phyloP scores from a whole-genome alignment of 352 stramenopile genomes.

The Phytophthora pseudosyringae region DNA sequence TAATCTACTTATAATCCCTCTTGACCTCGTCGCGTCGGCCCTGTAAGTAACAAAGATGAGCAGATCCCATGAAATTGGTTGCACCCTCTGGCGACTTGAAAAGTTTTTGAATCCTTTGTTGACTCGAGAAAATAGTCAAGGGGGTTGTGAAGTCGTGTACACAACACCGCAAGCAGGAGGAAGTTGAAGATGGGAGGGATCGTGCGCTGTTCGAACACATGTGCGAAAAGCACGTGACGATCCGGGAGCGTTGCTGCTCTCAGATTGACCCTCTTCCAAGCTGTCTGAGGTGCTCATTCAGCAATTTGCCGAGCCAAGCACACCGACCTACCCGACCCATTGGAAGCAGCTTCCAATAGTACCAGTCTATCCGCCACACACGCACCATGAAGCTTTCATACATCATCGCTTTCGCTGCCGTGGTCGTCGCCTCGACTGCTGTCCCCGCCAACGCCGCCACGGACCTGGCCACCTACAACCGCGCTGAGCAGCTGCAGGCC shows the following conservation, averaged over 20 bases:
- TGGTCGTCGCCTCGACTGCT: slow-evolving; percentile 19
- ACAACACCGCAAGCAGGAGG: slow-evolving; percentile 12
- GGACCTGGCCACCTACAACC: slow-evolving; percentile 9
- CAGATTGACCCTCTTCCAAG: neutral
- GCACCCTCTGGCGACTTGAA: neutral
- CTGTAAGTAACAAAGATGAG: slow-evolving; percentile 4
- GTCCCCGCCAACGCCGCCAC: slow-evolving; percentile 8
- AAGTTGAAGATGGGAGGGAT: slow-evolving; percentile 15
- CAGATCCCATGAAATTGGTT: neutral
- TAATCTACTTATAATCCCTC: too few species aligned
- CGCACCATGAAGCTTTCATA: slow-evolving; percentile 23
- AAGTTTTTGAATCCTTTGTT: neutral
- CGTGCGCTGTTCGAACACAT: slow-evolving; percentile 12
- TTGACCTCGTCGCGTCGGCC: too few species aligned
- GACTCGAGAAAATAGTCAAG: neutral
- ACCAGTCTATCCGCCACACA: neutral
- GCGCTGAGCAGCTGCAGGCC: slow-evolving; percentile 11
- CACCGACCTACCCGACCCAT: neutral
- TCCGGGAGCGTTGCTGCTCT: neutral
- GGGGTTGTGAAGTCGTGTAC: slow-evolving; percentile 8
- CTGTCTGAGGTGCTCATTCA: slow-evolving; percentile 11
- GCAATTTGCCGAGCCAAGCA: slow-evolving; percentile 15
- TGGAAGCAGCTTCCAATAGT: slow-evolving; percentile 7
- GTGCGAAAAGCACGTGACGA: slow-evolving; percentile 2
- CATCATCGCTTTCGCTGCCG: slow-evolving; percentile 18